Evolutionary conservation across 2,329 filamentous ascomycete genomes (phyloP).

Genomic region (Sclerotinia glacialis): DNA sequence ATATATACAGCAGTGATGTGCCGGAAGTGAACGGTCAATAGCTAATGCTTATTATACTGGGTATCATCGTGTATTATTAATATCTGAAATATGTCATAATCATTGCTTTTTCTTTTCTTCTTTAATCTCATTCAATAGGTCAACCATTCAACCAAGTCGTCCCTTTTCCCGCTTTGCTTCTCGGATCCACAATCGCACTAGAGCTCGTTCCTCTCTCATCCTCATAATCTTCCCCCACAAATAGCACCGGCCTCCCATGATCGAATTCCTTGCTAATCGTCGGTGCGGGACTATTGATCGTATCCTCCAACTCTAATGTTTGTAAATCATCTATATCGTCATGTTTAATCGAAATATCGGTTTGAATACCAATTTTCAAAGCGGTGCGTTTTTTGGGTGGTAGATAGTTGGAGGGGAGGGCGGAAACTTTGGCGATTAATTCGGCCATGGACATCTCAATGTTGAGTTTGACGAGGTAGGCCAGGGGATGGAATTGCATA

Average conservation of each 20-base stretch:
- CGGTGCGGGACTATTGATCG: background rate
- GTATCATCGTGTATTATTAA: too few relatives aligned
- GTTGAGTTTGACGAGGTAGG: conserved; percentile 46
- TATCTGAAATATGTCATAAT: too few relatives aligned
- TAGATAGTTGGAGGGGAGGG: conserved; percentile 1
- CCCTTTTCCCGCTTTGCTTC: background rate
- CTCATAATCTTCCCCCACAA: background rate
- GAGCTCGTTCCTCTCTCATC: background rate
- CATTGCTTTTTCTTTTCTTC: too few relatives aligned
- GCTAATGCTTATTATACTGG: too few relatives aligned
- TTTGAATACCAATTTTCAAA: background rate
- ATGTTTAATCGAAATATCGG: conserved; percentile 10
- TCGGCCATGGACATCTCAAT: conserved; percentile 47
- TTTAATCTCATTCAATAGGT: background rate
- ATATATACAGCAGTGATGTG: too few relatives aligned
- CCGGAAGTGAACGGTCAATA: too few relatives aligned
- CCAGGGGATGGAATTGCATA: conserved; percentile 45
- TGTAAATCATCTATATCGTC: background rate
- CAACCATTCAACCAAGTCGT: background rate
- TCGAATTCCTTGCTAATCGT: conserved; percentile 1
- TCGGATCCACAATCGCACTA: background rate
- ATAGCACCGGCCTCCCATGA: conserved; percentile 5
- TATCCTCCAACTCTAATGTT: background rate
- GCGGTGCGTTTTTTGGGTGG: background rate
- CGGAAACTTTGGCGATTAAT: conserved; percentile 39